Base-by-base conservation (phyloP, 352 stramenopile genomes). In the Pythium myriotylum region DNA sequence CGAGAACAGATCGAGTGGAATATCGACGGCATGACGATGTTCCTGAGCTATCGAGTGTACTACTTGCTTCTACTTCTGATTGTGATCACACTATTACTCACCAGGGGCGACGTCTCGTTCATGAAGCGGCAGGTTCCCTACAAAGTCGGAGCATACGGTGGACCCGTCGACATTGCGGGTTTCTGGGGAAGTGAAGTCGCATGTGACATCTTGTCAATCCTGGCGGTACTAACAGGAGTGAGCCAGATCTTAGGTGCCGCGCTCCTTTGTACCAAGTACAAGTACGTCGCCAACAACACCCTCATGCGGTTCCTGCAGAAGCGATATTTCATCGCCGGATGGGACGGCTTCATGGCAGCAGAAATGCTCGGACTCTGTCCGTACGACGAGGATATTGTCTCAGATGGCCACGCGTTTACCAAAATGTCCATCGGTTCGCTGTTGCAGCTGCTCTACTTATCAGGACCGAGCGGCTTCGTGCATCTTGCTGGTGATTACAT, bases 101-200 rank as follows among this genome's bases (percentile, higher is more conserved):
- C 67, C 26, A 57, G 66, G 4, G 72, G 67, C 10, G 54, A 41
- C 4, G 73, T 74, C 0, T 73, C 76, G 17, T 84, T 84, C 51
- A 81, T 86, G 77, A 55, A 68, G 23, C 74, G 65, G 12, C 35
- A 65, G 4, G 37, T 57, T 9, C 46, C 63, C 5, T 33, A 48
- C 6, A 79, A 65, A 32, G 54, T 69, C 23, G 67, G 67, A 22
- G 69, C 81, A 13, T 82, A 73, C 37, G 76, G 78, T 6, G 76
- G 72, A 1, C 58, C 55, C 5, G 62, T 69, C 6, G 59, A 70
- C 5, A 60, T 88, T 12, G 56, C 66, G 3, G 55, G 61, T 22
- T 82, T 88, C 54, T 86, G 74, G 74, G 61, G 69, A 12, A 88
- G 65, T 37, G 78, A 88, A 42, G 71, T 85, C 52, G 75, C 77